Evolutionary conservation across 257 asterid genomes (phyloP), one percentile per base, ranked within the genome.

Genomic region (Primulina eburnea): DNA sequence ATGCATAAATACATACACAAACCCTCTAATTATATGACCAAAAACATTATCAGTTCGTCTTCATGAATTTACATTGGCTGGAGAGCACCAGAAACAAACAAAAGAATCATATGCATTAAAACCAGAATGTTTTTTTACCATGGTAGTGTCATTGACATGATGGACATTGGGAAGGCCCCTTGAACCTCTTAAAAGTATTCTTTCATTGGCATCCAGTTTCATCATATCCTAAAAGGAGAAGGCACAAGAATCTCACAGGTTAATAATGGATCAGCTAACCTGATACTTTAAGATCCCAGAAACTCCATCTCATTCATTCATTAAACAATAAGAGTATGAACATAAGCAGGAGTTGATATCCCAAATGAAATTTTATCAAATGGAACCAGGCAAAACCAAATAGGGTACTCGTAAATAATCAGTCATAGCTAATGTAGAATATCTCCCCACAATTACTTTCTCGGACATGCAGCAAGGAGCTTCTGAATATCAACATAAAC

Each of bases 121-220:
- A 75, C 38, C 8, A 67, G 47, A 56, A 24, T 24, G 26, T 24
- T 24, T 24, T 24, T 24, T 24, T 80, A 90, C 99, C 99, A 90
- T 90, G 50, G 81, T 68, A 67, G 86, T 35, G 73, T 93, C 99
- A 69, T 89, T 76, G 68, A 93, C 85, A 77, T 89, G 99, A 85
- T 93, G 99, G 74, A 90, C 79, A 75, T 81, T 90, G 67, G 97
- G 85, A 77, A 83, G 87, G 71, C 95, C 92, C 73, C 78, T 81
- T 71, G 85, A 75, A 76, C 95, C 94, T 82, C 91, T 78, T 64
- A 78, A 81, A 68, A 93, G 86, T 68, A 93, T 73, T 81, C 73
- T 86, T 74, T 75, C 96, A 79, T 81, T 82, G 75, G 79, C 64
- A 70, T 90, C 96, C 85, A 90, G 78, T 76, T 85, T 80, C 96